Evolutionary conservation across 495 filamentous ascomycete species (phyloP), one percentile per base, ranked within the genome.

Genomic region (Aspergillus egyptiacus): DNA sequence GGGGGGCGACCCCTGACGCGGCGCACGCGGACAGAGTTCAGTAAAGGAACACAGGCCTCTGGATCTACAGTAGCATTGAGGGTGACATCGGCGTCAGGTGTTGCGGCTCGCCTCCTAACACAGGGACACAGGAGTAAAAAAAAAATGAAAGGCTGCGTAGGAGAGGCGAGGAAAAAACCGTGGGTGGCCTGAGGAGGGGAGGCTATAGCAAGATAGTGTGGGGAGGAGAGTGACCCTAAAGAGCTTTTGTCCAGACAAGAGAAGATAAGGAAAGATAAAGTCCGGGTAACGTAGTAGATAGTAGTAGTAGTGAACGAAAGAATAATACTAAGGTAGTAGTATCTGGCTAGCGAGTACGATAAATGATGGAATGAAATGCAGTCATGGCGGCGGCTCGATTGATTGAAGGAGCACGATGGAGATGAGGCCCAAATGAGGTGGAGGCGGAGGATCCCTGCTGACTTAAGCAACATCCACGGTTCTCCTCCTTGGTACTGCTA

Each of bases 61-160:
- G 31, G 20, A 19, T 42, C 50, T 33, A 48, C 18, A n/a, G n/a
- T n/a, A 55, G 45, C 56, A 53, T 58, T 51, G 56, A 42, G 20
- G 19, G 48, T 34, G 27, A 38, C 48, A 48, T 48, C 41, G 51
- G 44, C 36, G n/a, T n/a, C n/a, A n/a, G n/a, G 27, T 40, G 45
- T 39, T 11, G 40, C 33, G 23, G 50, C 31, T n/a, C 34, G 35
- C 24, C 42, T 42, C 47, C 42, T 48, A 19, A 24, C 20, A 42
- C 7, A 17, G 37, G 43, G 22, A n/a, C 36, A 38, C 32, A 30
- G 46, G 40, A n/a, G n/a, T n/a, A n/a, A n/a, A n/a, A n/a, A n/a
- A n/a, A n/a, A n/a, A n/a, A n/a, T 30, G 28, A 39, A 7, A 24
- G 22, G 34, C 20, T 28, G 40, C 20, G 17, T 43, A 25, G 37